Base-by-base conservation (phyloP, 352 stramenopile species). In the Globisporangium carolinianum region DNA sequence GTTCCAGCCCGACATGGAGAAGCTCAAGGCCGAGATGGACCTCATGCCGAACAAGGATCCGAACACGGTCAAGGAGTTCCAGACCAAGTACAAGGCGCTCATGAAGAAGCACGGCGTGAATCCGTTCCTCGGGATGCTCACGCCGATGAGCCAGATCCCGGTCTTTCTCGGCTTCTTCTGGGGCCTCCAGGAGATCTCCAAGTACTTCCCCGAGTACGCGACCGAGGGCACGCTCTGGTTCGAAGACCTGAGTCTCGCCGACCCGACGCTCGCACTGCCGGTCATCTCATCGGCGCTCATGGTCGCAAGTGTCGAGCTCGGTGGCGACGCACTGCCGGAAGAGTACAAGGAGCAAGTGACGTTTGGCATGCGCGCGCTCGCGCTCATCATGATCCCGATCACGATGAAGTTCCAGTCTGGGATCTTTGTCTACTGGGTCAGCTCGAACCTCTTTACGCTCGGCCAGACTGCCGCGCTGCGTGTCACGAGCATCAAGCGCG, bases 351-450 rank as follows among this genome's bases (percentile, higher is more conserved):
- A 87, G 51, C 85, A 89, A 59, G 72, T 87, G 60, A 87, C 85
- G 60, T 86, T 90, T 43, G 82, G 74, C 51, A 94, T 94, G 84
- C 82, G 82, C 14, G 67, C 69, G 38, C 81, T 92, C 37, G 80
- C 80, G 14, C 5, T 89, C 12, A 58, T 79, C 12, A 88, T 94
- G 68, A 63, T 94, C 35, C 84, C 84, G 9, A 61, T 94, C 52
- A 87, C 78, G 2, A 87, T 89, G 75, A 89, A 91, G 47, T 94
- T 94, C 58, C 72, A 86, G 58, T 90, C 84, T 62, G 83, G 83
- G 42, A 81, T 94, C 42, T 83, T 94, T 15, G 71, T 94, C 37
- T 94, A 93, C 77, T 94, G 85, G 85, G 81, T 94, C 59, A 89
- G 71, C 50, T 93, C 83, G 45, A 94, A 91, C 70, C 65, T 74